Base-by-base conservation (phyloP, 176 grass and related monocot species). In the Saccharum officinarum region DNA sequence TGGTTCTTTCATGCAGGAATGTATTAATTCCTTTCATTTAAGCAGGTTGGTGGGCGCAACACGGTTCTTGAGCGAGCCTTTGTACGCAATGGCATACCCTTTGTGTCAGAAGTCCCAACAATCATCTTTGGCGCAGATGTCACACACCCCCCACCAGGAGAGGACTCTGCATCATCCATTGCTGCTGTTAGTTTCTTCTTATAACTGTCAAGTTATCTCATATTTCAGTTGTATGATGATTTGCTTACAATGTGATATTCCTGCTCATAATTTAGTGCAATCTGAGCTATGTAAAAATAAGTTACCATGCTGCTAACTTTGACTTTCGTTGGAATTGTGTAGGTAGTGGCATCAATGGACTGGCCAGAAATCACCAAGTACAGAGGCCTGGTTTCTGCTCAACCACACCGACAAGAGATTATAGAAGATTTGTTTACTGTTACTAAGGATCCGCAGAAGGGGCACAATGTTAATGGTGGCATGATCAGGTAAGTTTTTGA, bases 81-180 rank as follows among this genome's bases (percentile, higher is more conserved):
- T 81, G 82, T 85, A 28, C 73, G n/a, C 14, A 81, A 80, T 68
- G 71, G 78, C 4, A 89, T 96, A 71, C 94, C 89, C 1, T 86
- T 69, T 75, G 82, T 93, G 67, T 87, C 91, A 28, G 94, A 96
- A 52, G 41, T 50, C 36, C 88, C 89, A 41, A 96, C 94, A 41
- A 96, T 93, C 67, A 91, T 96, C 57, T 93, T 93, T 87, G 94
- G 94, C 18, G 91, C 94, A 80, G 94, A 96, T 85, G 94, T 93
- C 15, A 93, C 91, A 70, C 91, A 93, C 70, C 91, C 89, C 14
- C 71, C 91, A 77, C 91, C 94, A 73, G 94, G 94, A 77, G 94
- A 96, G 71, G 91, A 96, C 47, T 91, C 94, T 26, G 87, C 83
- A 79, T 78, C 91, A 42, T 96, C 94, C 36, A 96, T 98, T 73